A percentile compares a stretch with the other conserved stretches of the same genome.
Conservation (phyloP, 352 stramenopile genomes). For the Phytophthora pinifolia region DNA sequence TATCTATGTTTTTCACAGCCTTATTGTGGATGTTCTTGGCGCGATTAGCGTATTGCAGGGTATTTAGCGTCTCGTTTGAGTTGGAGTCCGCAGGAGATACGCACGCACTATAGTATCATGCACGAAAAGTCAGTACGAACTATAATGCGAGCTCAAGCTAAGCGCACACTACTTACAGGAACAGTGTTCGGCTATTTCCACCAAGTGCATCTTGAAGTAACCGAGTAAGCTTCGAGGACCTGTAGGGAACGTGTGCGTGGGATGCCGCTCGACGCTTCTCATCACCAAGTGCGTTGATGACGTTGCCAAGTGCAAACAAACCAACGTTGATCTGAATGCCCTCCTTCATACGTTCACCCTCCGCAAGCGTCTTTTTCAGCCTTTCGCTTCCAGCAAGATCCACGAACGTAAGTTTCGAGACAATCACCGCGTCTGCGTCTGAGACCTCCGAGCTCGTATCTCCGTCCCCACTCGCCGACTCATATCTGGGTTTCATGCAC, state of each 20-base stretch:
- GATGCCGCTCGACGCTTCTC: slow-evolving; percentile 48
- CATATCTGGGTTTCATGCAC: not conserved
- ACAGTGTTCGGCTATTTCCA: slow-evolving; percentile 87
- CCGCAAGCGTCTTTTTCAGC: slow-evolving; percentile 84
- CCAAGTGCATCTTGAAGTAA: slow-evolving; percentile 85
- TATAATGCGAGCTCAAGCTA: not conserved
- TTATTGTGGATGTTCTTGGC: slow-evolving; percentile 92
- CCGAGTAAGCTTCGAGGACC: slow-evolving; percentile 80
- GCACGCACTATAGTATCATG: slow-evolving; percentile 57
- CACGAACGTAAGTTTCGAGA: slow-evolving; percentile 88
- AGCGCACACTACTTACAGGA: slow-evolving; percentile 61
- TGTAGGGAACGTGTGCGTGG: slow-evolving; percentile 75
- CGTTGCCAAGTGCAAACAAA: slow-evolving; percentile 80
- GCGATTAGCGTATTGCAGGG: slow-evolving; percentile 84
- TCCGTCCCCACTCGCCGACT: slow-evolving; percentile 1
- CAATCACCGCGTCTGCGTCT: slow-evolving; percentile 34
- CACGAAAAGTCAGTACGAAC: not conserved
- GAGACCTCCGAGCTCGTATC: slow-evolving; percentile 4
- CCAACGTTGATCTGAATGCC: slow-evolving; percentile 90
- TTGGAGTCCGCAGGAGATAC: slow-evolving; percentile 78
- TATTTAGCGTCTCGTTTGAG: slow-evolving; percentile 76
- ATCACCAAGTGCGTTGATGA: slow-evolving; percentile 86
- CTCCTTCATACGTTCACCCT: slow-evolving; percentile 87
- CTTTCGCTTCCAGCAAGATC: slow-evolving; percentile 85
- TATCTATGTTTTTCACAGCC: slow-evolving; percentile 88